These are phyloP conservation scores for Metarhizium robertsii DNA, from an alignment of 2,329 filamentous ascomycete genomes.

Conservation along the genomic window DNA sequence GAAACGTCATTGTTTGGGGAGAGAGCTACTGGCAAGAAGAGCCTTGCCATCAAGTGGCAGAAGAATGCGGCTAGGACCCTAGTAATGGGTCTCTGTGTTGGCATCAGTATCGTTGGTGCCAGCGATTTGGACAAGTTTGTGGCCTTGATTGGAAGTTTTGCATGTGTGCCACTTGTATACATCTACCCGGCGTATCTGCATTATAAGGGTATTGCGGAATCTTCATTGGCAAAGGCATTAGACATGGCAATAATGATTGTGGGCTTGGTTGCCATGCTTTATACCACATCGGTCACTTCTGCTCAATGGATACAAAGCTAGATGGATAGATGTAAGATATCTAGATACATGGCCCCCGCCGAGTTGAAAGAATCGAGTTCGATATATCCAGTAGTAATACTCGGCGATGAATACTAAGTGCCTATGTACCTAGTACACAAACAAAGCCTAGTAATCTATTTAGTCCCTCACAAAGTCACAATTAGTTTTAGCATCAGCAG, in stretches of 20 bases:
- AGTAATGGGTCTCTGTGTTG: constrained; percentile 49
- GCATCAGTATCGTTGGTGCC: constrained; percentile 53
- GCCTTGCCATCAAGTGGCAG: constrained; percentile 60
- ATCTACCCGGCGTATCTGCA: constrained; percentile 67
- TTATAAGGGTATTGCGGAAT: constrained; percentile 55
- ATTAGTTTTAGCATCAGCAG: too few relatives aligned
- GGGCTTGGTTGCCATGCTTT: constrained; percentile 59
- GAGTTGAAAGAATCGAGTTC: too few relatives aligned
- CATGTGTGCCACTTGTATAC: constrained; percentile 68
- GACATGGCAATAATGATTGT: constrained; percentile 55
- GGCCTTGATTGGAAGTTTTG: constrained; percentile 62
- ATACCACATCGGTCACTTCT: constrained; percentile 56
- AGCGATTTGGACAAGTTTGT: constrained; percentile 67
- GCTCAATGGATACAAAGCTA: constrained; percentile 22
- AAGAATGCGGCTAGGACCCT: constrained; percentile 58
- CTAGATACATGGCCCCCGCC: too few relatives aligned
- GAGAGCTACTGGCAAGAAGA: constrained; percentile 55
- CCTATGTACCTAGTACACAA: too few relatives aligned
- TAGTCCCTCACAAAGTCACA: too few relatives aligned
- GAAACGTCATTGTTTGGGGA: constrained; percentile 60
- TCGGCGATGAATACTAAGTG: too few relatives aligned
- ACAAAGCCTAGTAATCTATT: too few relatives aligned
- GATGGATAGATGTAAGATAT: neutral
- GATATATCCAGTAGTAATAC: too few relatives aligned
- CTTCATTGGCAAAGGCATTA: constrained; percentile 41